Percentiles rank a stretch among this genome's conserved stretches.
These are phyloP conservation scores for Kwoniella mangroviensis DNA, from an alignment of 768 basidiomycete genomes.

Conservation along the genomic window DNA sequence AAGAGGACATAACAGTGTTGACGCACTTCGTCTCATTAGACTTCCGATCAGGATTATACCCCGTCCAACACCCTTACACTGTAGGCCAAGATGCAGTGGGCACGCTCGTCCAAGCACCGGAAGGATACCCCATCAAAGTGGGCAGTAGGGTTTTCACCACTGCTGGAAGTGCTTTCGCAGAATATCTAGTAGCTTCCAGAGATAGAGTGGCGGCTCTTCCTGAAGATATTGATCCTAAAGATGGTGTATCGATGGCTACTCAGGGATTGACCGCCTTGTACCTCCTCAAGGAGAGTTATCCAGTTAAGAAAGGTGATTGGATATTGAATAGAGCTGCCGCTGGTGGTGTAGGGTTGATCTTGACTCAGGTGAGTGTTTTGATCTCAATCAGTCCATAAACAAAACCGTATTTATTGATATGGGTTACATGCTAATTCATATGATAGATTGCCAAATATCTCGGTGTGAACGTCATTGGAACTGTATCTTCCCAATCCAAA, in stretches of 20 bases:
- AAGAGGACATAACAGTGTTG: background rate
- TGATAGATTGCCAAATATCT: slow-evolving; percentile 69
- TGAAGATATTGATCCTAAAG: slow-evolving; percentile 61
- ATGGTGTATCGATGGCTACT: slow-evolving; percentile 70
- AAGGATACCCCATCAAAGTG: slow-evolving; percentile 70
- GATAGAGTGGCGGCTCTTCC: slow-evolving; percentile 70
- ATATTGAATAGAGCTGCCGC: slow-evolving; percentile 90
- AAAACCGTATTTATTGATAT: slow-evolving; percentile 13
- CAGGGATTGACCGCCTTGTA: slow-evolving; percentile 78
- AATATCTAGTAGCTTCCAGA: slow-evolving; percentile 74
- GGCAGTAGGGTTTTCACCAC: slow-evolving; percentile 72
- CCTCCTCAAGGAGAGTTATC: slow-evolving; percentile 82
- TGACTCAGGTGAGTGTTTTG: slow-evolving; percentile 56
- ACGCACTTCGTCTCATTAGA: slow-evolving; percentile 59
- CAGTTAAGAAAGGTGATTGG: slow-evolving; percentile 72
- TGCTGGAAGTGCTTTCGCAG: slow-evolving; percentile 63
- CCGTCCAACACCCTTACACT: slow-evolving; percentile 56
- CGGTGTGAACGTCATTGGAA: slow-evolving; percentile 91
- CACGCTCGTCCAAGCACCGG: slow-evolving; percentile 73
- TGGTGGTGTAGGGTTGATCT: slow-evolving; percentile 72
- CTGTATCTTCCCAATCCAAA: slow-evolving; percentile 83
- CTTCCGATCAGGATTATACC: slow-evolving; percentile 66
- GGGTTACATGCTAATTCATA: background rate
- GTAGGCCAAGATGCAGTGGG: slow-evolving; percentile 83
- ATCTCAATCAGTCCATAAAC: too few relatives aligned